Conservation (phyloP, 768 basidiomycete species). For the Rhodotorula babjevae region DNA sequence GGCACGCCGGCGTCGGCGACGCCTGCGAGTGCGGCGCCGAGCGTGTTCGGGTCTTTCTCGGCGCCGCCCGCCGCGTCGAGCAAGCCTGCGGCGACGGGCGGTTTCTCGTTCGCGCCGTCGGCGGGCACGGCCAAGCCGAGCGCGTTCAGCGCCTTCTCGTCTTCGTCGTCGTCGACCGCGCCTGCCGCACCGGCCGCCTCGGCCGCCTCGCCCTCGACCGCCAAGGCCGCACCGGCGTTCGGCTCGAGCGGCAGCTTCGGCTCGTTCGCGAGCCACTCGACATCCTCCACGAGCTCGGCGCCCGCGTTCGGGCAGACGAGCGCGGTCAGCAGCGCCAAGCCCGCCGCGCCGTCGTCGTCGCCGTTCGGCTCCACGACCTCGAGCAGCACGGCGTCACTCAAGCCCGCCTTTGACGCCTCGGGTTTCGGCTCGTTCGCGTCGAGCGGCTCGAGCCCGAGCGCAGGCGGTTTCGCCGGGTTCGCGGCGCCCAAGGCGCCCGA, state of each 20-base stretch:
- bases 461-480: conserved; percentile 7
- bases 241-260: conserved; percentile 12
- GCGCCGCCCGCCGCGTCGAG: background rate
- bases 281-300: background rate
- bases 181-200: no score
- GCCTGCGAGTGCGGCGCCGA: background rate
- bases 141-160: background rate
- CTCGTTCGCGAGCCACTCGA: conserved; percentile 1
- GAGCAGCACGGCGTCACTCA: background rate
- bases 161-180: no score
- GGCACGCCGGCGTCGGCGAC: background rate
- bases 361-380: background rate
- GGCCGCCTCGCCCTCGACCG: background rate
- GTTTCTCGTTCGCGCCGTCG: conserved; percentile 2
- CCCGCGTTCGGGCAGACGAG: no score
- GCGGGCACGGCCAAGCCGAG: background rate
- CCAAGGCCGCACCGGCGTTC: background rate
- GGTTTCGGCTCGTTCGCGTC: no score
- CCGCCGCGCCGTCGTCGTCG: no score
- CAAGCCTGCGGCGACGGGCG: conserved; percentile 1
- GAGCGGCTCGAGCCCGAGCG: no score
- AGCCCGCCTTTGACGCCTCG: background rate
- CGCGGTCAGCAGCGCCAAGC: no score
- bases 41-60: no score
- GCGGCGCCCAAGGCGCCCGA: background rate